Percentiles rank a stretch among this genome's conserved stretches.
Conservation (phyloP, 2,329 filamentous ascomycete genomes). For the Penicillium glabrum region DNA sequence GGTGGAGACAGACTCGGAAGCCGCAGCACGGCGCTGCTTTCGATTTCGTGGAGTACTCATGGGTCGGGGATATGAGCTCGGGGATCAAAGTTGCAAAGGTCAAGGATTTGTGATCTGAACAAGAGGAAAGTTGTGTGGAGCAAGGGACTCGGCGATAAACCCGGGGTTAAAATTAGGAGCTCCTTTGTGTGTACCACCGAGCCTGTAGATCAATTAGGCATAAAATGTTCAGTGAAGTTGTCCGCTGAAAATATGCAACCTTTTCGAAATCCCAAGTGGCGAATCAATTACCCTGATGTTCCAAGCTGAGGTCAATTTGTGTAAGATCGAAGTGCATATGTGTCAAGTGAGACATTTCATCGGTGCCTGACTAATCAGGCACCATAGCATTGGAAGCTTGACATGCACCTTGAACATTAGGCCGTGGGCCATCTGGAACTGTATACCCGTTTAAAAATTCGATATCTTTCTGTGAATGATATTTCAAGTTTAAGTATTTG, state of each 20-base stretch:
- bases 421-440: too few species aligned
- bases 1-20: conserved; percentile 12
- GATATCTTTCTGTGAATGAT: too few species aligned
- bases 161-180: not conserved
- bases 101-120: not conserved
- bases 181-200: not conserved
- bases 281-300: not conserved
- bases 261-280: not conserved
- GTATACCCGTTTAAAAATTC: too few species aligned
- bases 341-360: not conserved
- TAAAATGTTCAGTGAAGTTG: not conserved
- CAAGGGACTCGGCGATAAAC: not conserved
- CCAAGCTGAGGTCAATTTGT: not conserved
- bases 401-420: not conserved
- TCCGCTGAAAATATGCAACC: not conserved
- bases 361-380: not conserved
- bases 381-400: not conserved
- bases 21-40: conserved; percentile 41
- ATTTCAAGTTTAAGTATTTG: too few species aligned
- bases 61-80: not conserved
- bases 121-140: not conserved
- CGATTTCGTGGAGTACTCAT: conserved; percentile 38
- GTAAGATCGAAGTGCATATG: not conserved
- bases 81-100: not conserved
- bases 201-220: not conserved